A percentile compares a stretch with the other conserved stretches of the same genome.
These are phyloP conservation scores for Pseudogymnoascus pannorum DNA, from an alignment of 2,329 filamentous ascomycete genomes.

Conservation along the genomic window DNA sequence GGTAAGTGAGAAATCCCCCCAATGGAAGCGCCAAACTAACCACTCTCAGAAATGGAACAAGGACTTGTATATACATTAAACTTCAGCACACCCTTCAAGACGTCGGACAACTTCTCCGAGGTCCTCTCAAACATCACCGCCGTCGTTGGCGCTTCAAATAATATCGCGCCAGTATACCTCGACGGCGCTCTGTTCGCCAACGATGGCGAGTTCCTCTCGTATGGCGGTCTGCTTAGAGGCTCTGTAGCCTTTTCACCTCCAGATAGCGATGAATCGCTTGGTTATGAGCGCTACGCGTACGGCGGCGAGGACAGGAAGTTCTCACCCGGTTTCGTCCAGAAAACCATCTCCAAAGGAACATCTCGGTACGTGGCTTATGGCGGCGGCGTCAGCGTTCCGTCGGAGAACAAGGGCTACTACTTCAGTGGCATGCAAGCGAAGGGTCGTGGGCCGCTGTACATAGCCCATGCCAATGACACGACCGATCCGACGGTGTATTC, in stretches of 20 bases:
- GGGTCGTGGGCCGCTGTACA: constrained; percentile 42
- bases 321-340: constrained; percentile 35
- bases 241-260: constrained; percentile 31
- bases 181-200: constrained; percentile 62
- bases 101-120: constrained; percentile 43
- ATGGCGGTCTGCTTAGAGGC: constrained; percentile 46
- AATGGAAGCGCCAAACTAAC: constrained; percentile 10
- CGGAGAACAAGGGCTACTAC: constrained; percentile 65
- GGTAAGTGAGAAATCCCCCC: constrained; percentile 34
- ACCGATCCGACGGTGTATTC: constrained; percentile 35
- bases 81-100: constrained; percentile 49
- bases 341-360: constrained; percentile 37
- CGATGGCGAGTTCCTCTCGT: constrained; percentile 54
- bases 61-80: constrained; percentile 52
- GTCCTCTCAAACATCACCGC: constrained; percentile 40
- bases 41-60: constrained; percentile 39
- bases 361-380: constrained; percentile 60
- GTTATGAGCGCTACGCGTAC: constrained; percentile 48
- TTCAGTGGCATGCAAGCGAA: constrained; percentile 55
- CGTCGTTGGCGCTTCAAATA: constrained; percentile 39
- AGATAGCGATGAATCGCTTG: constrained; percentile 38
- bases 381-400: constrained; percentile 56
- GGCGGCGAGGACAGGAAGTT: constrained; percentile 39
- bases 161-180: constrained; percentile 46
- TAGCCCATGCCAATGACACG: constrained; percentile 14